A percentile compares a stretch with the other conserved stretches of the same genome.
These are phyloP conservation scores for Mycena filopes DNA, from an alignment of 768 basidiomycete species.

Conservation along the genomic window DNA sequence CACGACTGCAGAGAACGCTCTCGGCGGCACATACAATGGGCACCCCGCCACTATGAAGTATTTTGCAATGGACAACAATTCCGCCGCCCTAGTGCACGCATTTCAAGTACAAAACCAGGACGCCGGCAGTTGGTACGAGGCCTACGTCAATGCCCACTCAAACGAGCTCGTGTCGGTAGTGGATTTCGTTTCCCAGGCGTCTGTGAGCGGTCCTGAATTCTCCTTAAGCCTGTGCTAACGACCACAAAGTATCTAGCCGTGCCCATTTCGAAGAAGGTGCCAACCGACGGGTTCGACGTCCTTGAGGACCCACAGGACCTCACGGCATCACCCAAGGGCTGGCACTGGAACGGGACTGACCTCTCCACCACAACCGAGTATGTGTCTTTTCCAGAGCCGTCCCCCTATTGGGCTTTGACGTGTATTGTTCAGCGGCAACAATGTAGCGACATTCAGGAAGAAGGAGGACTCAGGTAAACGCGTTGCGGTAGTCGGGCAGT, in stretches of 20 bases:
- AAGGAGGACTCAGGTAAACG: slow-evolving; percentile 38
- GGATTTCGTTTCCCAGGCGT: slow-evolving; percentile 56
- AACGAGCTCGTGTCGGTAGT: slow-evolving; percentile 54
- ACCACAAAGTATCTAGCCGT: slow-evolving; percentile 63
- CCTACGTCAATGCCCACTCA: slow-evolving; percentile 58
- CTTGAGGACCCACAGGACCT: slow-evolving; percentile 59
- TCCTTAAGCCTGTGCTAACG: no score
- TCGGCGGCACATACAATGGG: slow-evolving; percentile 43
- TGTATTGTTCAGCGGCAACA: slow-evolving; percentile 49
- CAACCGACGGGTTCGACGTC: slow-evolving; percentile 56
- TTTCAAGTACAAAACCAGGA: slow-evolving; percentile 35
- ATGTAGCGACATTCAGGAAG: slow-evolving; percentile 41
- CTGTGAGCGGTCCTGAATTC: no score
- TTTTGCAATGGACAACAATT: slow-evolving; percentile 43
- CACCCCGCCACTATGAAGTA: slow-evolving; percentile 45
- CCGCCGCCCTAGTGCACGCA: slow-evolving; percentile 44
- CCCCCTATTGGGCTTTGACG: no score
- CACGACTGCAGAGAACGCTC: slow-evolving; percentile 41
- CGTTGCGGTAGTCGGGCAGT: slow-evolving; percentile 54
- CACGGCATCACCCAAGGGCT: slow-evolving; percentile 55
- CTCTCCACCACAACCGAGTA: no score
- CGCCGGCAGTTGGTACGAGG: slow-evolving; percentile 56
- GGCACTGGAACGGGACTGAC: slow-evolving; percentile 42
- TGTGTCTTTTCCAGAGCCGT: no score
- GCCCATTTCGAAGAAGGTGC: slow-evolving; percentile 60